Conservation (phyloP, 192 early-diverging fungal genomes). For the Coemansia sp. region DNA sequence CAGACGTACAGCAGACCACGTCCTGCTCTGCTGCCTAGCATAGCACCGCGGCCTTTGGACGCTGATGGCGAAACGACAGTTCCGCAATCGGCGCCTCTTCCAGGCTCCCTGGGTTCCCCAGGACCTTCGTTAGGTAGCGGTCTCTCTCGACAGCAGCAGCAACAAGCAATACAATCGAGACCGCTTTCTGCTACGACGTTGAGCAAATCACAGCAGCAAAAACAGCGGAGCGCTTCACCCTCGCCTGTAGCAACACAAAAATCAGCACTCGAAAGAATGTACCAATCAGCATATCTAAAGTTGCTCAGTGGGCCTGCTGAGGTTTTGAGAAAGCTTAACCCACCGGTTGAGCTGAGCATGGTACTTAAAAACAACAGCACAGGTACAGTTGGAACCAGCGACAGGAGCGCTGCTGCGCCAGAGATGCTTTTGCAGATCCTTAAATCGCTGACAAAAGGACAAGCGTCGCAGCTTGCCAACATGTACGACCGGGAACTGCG, state of each 20-base stretch:
- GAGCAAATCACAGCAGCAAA: background rate
- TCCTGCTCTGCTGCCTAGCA: slow-evolving; percentile 18
- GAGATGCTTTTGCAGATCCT: slow-evolving; percentile 29
- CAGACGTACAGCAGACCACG: slow-evolving; percentile 12
- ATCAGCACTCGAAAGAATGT: slow-evolving; percentile 47
- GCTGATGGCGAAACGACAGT: background rate
- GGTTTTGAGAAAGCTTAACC: slow-evolving; percentile 33
- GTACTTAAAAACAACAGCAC: slow-evolving; percentile 9
- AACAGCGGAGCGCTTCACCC: background rate
- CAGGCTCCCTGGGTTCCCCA: slow-evolving; percentile 6
- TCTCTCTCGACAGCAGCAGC: background rate
- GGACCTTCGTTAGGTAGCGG: slow-evolving; percentile 8
- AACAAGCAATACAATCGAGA: background rate
- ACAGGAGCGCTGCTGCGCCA: background rate
- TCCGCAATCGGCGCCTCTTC: slow-evolving; percentile 14
- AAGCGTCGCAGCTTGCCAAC: slow-evolving; percentile 46
- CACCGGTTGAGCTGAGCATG: slow-evolving; percentile 38
- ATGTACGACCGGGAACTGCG: slow-evolving; percentile 39
- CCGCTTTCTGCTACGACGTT: background rate
- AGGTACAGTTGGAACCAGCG: background rate
- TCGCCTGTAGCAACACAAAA: slow-evolving; percentile 11
- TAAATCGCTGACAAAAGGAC: slow-evolving; percentile 46
- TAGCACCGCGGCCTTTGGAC: slow-evolving; percentile 17
- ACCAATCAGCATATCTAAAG: slow-evolving; percentile 49
- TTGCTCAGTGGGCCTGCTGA: slow-evolving; percentile 39